A percentile compares a stretch with the other conserved stretches of the same genome.
phyloP scores from a whole-genome alignment of 306 rosid genomes.

The Dalbergia cochinchinensis region DNA sequence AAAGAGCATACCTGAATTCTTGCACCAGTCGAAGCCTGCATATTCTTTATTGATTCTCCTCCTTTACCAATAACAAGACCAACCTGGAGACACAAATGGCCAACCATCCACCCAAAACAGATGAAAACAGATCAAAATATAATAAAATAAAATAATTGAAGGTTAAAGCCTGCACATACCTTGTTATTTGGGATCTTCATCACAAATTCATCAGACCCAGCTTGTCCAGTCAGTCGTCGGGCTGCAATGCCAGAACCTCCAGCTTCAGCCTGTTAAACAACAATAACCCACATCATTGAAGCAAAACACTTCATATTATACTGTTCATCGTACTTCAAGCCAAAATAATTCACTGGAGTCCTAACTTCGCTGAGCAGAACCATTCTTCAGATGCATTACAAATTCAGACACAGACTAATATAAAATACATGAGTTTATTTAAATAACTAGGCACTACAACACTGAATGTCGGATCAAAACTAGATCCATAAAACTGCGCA shows the following conservation, averaged over 20 bases:
- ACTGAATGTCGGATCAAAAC: neutral
- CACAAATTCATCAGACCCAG: conserved; percentile 84
- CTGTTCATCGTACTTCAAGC: neutral
- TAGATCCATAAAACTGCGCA: neutral
- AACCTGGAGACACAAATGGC: conserved; percentile 61
- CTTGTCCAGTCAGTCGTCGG: conserved; percentile 71
- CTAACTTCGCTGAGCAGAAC: neutral
- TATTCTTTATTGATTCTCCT: conserved; percentile 92
- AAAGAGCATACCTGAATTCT: conserved; percentile 79
- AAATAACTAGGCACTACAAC: neutral
- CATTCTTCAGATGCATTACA: neutral
- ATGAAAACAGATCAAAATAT: neutral
- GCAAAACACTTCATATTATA: neutral
- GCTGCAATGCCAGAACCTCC: conserved; percentile 86
- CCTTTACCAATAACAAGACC: conserved; percentile 98
- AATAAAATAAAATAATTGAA: neutral
- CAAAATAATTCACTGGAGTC: neutral
- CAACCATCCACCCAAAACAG: conserved; percentile 19
- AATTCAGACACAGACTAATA: no score
- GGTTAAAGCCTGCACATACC: conserved; percentile 52
- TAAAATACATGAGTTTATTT: neutral
- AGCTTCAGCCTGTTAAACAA: conserved; percentile 81
- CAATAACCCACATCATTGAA: neutral
- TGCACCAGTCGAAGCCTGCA: conserved; percentile 92
- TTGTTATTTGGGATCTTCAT: conserved; percentile 89